These are phyloP conservation scores for Plasmodium ovale DNA, from an alignment of 169 alveolate genomes.

Conservation along the genomic window DNA sequence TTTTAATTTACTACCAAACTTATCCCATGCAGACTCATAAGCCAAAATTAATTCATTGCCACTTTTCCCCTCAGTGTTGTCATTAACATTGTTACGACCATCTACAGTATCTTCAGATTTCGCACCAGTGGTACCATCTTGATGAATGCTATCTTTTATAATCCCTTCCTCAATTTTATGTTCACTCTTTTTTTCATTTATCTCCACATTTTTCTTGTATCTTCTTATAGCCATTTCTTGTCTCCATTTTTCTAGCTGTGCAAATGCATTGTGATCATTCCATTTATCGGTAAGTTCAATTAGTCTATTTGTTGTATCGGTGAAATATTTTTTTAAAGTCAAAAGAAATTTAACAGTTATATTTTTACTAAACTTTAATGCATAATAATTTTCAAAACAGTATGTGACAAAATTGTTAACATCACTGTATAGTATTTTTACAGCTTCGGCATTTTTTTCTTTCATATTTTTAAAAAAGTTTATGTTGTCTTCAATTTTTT, in stretches of 20 bases:
- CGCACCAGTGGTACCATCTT: background rate
- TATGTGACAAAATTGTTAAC: slow-evolving; percentile 29
- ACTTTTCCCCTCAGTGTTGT: background rate
- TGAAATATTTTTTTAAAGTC: background rate
- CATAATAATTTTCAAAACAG: slow-evolving; percentile 26
- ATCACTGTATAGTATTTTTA: slow-evolving; percentile 52
- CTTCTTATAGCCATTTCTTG: slow-evolving; percentile 81
- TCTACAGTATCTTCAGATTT: background rate
- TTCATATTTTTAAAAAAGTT: slow-evolving; percentile 61
- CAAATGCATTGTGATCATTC: slow-evolving; percentile 60
- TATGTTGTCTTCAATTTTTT: slow-evolving; percentile 76
- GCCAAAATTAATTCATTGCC: slow-evolving; percentile 82
- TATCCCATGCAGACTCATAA: slow-evolving; percentile 89
- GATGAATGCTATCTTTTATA: background rate
- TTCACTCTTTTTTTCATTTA: slow-evolving; percentile 9
- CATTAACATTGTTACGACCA: background rate
- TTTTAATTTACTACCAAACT: slow-evolving; percentile 88
- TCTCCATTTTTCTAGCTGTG: slow-evolving; percentile 78
- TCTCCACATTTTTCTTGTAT: slow-evolving; percentile 68
- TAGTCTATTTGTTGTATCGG: slow-evolving; percentile 11
- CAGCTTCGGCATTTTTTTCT: slow-evolving; percentile 70
- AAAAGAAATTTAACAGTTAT: slow-evolving; percentile 24
- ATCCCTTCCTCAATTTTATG: background rate
- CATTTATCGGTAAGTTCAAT: slow-evolving; percentile 36
- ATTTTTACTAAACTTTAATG: slow-evolving; percentile 29